Conservation (phyloP, 2,329 filamentous ascomycete species). For the Aspergillus sp. region DNA sequence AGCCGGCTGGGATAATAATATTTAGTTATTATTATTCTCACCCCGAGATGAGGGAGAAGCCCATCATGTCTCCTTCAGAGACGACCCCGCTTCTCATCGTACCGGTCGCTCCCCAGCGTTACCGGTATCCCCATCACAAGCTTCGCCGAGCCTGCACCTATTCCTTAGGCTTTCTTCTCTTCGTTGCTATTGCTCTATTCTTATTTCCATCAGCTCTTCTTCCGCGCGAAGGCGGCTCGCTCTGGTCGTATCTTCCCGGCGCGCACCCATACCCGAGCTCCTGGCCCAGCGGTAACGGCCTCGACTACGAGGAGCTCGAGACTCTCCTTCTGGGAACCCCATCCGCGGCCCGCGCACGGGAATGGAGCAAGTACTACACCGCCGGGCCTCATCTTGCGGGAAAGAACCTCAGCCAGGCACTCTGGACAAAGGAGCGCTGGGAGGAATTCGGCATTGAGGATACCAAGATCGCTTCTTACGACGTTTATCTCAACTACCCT, state of each 20-base stretch:
- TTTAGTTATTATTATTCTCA: not conserved
- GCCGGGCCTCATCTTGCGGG: slow-evolving; percentile 73
- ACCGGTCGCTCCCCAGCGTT: slow-evolving; percentile 7
- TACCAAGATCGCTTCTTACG: slow-evolving; percentile 64
- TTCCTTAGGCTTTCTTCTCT: slow-evolving; percentile 36
- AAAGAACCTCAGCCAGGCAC: slow-evolving; percentile 72
- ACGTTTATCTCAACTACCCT: slow-evolving; percentile 77
- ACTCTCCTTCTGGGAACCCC: slow-evolving; percentile 56
- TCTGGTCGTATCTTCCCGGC: slow-evolving; percentile 43
- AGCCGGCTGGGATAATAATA: not conserved
- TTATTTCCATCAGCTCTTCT: slow-evolving; percentile 41
- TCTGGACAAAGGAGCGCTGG: slow-evolving; percentile 75
- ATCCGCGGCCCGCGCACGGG: slow-evolving; percentile 55
- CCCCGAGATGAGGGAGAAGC: slow-evolving; percentile 9
- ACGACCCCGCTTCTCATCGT: slow-evolving; percentile 9
- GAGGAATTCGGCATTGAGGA: slow-evolving; percentile 65
- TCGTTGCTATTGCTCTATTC: slow-evolving; percentile 41
- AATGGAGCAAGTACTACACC: slow-evolving; percentile 79
- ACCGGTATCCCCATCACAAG: slow-evolving; percentile 11
- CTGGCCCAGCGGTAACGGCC: slow-evolving; percentile 46
- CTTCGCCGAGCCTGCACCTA: slow-evolving; percentile 9
- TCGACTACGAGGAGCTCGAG: slow-evolving; percentile 57
- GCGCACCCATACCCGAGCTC: slow-evolving; percentile 37
- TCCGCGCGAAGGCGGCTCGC: slow-evolving; percentile 36
- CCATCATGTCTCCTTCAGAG: slow-evolving; percentile 12